phyloP scores from a whole-genome alignment of 2,329 filamentous ascomycete species.

The Fusarium albidum region DNA sequence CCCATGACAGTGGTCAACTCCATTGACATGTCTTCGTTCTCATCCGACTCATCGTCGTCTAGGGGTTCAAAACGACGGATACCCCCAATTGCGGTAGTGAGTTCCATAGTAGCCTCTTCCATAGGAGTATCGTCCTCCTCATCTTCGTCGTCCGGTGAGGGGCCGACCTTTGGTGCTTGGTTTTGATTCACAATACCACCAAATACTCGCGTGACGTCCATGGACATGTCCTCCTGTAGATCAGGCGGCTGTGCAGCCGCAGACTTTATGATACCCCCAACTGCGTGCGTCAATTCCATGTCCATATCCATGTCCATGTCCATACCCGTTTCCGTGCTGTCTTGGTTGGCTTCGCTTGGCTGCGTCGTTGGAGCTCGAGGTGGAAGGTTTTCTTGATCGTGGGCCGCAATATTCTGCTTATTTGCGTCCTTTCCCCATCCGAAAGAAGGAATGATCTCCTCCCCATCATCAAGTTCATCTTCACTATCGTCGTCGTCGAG shows the following conservation, averaged over 20 bases:
- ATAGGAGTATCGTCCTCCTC: constrained; percentile 46
- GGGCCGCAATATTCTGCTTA: constrained; percentile 39
- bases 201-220: constrained; percentile 89
- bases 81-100: constrained; percentile 79
- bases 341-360: constrained; percentile 28
- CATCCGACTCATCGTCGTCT: constrained; percentile 47
- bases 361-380: constrained; percentile 22
- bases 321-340: constrained; percentile 45
- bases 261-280: constrained; percentile 62
- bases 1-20: constrained; percentile 76
- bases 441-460: constrained; percentile 79
- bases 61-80: constrained; percentile 58
- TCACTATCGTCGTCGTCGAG: constrained; percentile 60
- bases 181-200: constrained; percentile 75
- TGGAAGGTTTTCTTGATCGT: constrained; percentile 54
- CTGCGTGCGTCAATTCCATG: constrained; percentile 65
- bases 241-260: constrained; percentile 51
- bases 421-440: constrained; percentile 72
- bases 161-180: constrained; percentile 14
- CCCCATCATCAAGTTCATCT: constrained; percentile 67
- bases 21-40: constrained; percentile 79
- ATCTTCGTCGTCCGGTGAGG: constrained; percentile 33
- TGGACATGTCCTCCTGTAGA: constrained; percentile 78
- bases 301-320: constrained; percentile 58
- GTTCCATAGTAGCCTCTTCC: constrained; percentile 73